Conservation (phyloP, 495 filamentous ascomycete genomes). For the Penicillium manginii region DNA sequence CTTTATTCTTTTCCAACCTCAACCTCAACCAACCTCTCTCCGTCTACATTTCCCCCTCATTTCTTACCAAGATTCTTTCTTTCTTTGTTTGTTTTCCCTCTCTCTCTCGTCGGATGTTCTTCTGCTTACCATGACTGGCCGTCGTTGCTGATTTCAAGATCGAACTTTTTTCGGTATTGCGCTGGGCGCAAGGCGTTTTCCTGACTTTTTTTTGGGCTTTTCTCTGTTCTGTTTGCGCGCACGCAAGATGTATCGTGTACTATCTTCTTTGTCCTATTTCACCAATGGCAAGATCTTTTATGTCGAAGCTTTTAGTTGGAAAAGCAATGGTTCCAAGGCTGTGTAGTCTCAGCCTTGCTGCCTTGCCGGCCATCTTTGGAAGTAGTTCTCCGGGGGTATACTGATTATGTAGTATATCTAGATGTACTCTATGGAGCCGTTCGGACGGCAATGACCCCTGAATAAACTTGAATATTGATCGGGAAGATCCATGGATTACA, state of each 20-base stretch:
- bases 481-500: too few relatives aligned
- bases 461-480: too few relatives aligned
- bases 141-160: not conserved
- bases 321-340: too few relatives aligned
- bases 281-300: not conserved
- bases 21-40: too few relatives aligned
- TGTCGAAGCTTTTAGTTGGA: not conserved
- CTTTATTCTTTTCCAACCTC: too few relatives aligned
- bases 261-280: not conserved
- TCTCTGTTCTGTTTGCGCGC: not conserved
- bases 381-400: too few relatives aligned
- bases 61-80: not conserved
- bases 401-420: not conserved
- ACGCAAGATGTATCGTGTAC: not conserved
- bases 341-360: too few relatives aligned
- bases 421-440: too few relatives aligned
- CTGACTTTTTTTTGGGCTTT: not conserved
- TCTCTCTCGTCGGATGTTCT: not conserved
- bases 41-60: too few relatives aligned
- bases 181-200: not conserved
- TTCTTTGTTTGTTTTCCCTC: not conserved
- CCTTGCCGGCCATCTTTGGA: too few relatives aligned
- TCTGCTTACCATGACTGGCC: not conserved
- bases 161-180: not conserved
- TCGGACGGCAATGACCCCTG: too few relatives aligned